Evolutionary conservation across 139 green algal species (phyloP).

Genomic region (Coelastrella sp.): DNA sequence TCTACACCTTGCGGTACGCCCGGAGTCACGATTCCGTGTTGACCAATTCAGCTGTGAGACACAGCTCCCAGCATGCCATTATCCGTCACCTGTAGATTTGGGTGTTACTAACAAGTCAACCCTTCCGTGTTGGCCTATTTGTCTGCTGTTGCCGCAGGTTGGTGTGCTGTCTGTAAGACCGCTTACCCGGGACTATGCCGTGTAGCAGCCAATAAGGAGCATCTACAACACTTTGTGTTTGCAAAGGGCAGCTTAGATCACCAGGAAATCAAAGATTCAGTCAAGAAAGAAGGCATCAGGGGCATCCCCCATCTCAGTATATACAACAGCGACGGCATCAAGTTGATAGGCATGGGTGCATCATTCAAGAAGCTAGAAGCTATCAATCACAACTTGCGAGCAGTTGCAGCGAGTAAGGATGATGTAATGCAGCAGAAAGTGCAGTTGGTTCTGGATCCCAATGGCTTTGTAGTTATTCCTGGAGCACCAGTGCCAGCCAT

Average conservation of each 20-base stretch:
- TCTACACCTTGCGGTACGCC: no score
- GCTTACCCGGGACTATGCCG: conserved; percentile 34
- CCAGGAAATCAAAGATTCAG: conserved; percentile 26
- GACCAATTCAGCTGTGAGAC: not conserved
- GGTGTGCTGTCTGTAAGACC: conserved; percentile 47
- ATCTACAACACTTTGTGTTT: conserved; percentile 40
- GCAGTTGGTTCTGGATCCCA: conserved; percentile 5
- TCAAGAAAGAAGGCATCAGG: conserved; percentile 34
- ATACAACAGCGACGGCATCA: not conserved
- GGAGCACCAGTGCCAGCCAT: not conserved
- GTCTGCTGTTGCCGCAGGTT: conserved; percentile 4
- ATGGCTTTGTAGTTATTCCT: conserved; percentile 13
- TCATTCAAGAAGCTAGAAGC: conserved; percentile 45
- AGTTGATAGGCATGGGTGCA: conserved; percentile 35
- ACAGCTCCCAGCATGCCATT: not conserved
- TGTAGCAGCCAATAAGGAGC: not conserved
- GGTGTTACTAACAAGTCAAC: not conserved
- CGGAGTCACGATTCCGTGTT: no score
- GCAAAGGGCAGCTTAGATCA: conserved; percentile 35
- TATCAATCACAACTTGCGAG: conserved; percentile 21
- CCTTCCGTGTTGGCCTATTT: no score
- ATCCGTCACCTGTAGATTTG: not conserved
- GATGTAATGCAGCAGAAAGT: not conserved
- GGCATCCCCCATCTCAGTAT: conserved; percentile 41
- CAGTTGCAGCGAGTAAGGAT: not conserved